Percentiles rank a stretch among this genome's conserved stretches.
Evolutionary conservation across 2,329 filamentous ascomycete species (phyloP).

Genomic region (Pezicula radicicola): DNA sequence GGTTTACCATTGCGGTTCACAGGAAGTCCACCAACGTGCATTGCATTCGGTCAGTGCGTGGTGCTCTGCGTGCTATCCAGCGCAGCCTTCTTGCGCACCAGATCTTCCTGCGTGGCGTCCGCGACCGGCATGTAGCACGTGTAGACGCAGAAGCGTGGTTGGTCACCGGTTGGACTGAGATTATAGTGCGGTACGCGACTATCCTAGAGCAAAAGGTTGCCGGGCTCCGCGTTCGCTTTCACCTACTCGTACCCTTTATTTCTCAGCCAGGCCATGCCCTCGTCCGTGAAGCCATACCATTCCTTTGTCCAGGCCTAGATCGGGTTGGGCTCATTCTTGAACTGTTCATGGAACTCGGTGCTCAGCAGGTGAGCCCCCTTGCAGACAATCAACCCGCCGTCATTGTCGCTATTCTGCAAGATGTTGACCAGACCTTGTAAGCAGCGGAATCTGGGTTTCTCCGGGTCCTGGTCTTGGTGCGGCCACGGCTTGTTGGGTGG

Average conservation of each 20-base stretch:
- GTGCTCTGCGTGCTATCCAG: slow-evolving; percentile 37
- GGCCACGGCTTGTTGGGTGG: slow-evolving; percentile 45
- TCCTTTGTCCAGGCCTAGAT: slow-evolving; percentile 27
- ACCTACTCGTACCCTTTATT: slow-evolving; percentile 29
- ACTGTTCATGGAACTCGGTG: slow-evolving; percentile 33
- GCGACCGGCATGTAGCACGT: slow-evolving; percentile 39
- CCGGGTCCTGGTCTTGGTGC: slow-evolving; percentile 43
- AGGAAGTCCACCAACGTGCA: slow-evolving; percentile 21
- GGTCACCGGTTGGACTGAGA: slow-evolving; percentile 27
- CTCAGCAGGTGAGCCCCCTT: slow-evolving; percentile 25
- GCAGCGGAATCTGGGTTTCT: slow-evolving; percentile 44
- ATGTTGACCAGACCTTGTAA: slow-evolving; percentile 49
- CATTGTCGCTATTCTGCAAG: slow-evolving; percentile 30
- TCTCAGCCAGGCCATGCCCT: slow-evolving; percentile 34
- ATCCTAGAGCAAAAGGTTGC: slow-evolving; percentile 39
- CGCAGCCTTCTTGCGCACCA: slow-evolving; percentile 37
- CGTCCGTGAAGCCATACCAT: slow-evolving; percentile 33
- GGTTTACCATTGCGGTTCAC: no score
- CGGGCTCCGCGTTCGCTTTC: slow-evolving; percentile 36
- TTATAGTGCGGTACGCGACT: slow-evolving; percentile 40
- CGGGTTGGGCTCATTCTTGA: slow-evolving; percentile 26
- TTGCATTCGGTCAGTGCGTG: slow-evolving; percentile 39
- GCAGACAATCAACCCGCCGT: slow-evolving; percentile 33
- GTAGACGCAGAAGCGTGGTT: slow-evolving; percentile 34
- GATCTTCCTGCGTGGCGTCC: slow-evolving; percentile 36